Evolutionary conservation across 2,329 filamentous ascomycete genomes (phyloP).

Genomic region (Cadophora sp.): DNA sequence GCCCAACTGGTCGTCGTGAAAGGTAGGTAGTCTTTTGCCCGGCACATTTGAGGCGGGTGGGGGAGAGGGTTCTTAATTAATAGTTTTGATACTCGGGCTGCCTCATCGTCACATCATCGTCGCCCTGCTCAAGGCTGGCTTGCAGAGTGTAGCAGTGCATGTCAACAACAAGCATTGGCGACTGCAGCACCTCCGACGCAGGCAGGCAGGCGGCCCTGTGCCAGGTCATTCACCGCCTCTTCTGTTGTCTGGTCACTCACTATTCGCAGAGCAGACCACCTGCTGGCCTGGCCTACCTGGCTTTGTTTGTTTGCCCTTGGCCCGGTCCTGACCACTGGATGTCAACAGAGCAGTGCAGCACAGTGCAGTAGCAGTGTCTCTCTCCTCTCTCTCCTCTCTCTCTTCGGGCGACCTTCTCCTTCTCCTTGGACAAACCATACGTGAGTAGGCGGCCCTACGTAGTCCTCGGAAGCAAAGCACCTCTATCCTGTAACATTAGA

Average conservation of each 20-base stretch:
- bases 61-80: conserved; percentile 15
- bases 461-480: conserved; percentile 12
- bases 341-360: conserved; percentile 14
- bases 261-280: conserved; percentile 5
- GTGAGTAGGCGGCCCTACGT: not conserved
- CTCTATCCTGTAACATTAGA: not conserved
- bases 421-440: not conserved
- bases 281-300: not conserved
- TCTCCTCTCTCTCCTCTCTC: not conserved
- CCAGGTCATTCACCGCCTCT: conserved; percentile 32
- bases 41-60: conserved; percentile 7
- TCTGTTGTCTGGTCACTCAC: conserved; percentile 27
- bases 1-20: not conserved
- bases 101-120: conserved; percentile 19
- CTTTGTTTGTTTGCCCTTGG: conserved; percentile 3
- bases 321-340: conserved; percentile 6
- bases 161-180: conserved; percentile 19
- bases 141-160: not conserved
- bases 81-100: conserved; percentile 27
- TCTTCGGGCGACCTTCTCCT: not conserved
- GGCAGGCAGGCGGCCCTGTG: not conserved
- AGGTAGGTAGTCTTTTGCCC: conserved; percentile 11
- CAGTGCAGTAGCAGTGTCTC: not conserved
- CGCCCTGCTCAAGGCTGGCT: conserved; percentile 22
- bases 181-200: not conserved